Evolutionary conservation across 331 rosid genomes (phyloP), one percentile per base, ranked within the genome.

Genomic region (Quercus phellos): DNA sequence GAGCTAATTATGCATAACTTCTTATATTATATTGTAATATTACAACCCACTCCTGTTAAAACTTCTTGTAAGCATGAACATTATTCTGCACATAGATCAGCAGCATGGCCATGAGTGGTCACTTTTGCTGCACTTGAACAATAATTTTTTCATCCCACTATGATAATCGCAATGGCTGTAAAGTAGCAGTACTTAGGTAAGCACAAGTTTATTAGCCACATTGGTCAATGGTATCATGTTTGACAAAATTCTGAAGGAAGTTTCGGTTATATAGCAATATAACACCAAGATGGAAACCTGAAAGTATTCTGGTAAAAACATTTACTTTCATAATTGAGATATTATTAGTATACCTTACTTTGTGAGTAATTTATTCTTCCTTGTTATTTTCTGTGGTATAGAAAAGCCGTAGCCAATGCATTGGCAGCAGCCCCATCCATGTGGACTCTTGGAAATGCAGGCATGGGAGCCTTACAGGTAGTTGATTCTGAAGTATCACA

Each of bases 381-480:
- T 26, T 54, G 72, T 59, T 18, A 17, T 24, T 60, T 61, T 58
- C 35, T 54, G 71, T 75, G 68, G 42, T 78, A 26, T 66, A 94
- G 97, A 78, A 85, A 82, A 86, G 99, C 99, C 42, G 76, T 94
- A 55, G 94, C 99, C 59, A 95, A 92, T 79, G 99, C 99, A 53
- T 85, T 95, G 61, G 97, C 93, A 21, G 82, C 94, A 67, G 99
- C 97, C 55, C 99, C 99, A 61, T 90, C 99, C 66, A 94, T 88
- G 92, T 94, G 99, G 99, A 90, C 90, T 70, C 92, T 92, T 61
- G 97, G 97, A 79, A 94, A 94, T 84, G 95, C 97, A 22, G 99
- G 97, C 82, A 92, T 94, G 99, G 99, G 99, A 74, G 99, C 99
- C 30, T 85, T 94, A 51, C 97, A 94, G 97, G 99, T 94, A 30